Evolutionary conservation across 176 grass and related monocot genomes (phyloP), one percentile per base, ranked within the genome.

Genomic region (Juncus inflexus): DNA sequence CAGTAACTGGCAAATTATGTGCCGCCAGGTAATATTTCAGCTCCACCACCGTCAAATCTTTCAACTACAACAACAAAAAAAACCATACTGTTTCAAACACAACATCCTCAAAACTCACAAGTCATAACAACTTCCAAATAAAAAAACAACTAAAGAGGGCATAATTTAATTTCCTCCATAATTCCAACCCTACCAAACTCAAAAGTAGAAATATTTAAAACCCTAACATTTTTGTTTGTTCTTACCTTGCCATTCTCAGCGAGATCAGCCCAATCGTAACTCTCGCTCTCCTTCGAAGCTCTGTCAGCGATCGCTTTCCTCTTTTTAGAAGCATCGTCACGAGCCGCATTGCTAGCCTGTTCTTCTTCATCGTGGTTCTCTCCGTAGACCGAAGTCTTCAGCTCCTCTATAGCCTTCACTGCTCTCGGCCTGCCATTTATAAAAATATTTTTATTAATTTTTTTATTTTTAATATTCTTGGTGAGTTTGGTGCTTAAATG

Each of bases 351-450:
- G 55, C 77, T 77, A 62, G 67, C 60, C 39, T 67, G 79, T 77
- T 91, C 92, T 76, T 97, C 90, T 61, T 95, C 82, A 6, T 91
- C 83, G 70, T 91, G 75, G 61, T 89, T 89, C 86, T 91, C 83
- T 78, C 92, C 92, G 75, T 86, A 91, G 14, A 89, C 83, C 36
- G 85, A 73, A 58, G 50, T 75, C 64, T 97, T 89, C 52, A 97
- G 91, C 65, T 89, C 87, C 69, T 91, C 78, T 16, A 97, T 74
- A 65, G 71, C 82, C 69, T 76, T 85, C 63, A 86, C 74, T 63
- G 89, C 67, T 72, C 74, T 81, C 63, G 82, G 77, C 83, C 85
- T 97, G 65, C 14, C 8, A 47, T 47, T 47, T 47, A 47, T 47
- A 47, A 47, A 47, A 6, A 56, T 52, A 7, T 40, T 80, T 43